phyloP scores from a whole-genome alignment of 805 yeast species.

The Kodamaea leandrae region DNA sequence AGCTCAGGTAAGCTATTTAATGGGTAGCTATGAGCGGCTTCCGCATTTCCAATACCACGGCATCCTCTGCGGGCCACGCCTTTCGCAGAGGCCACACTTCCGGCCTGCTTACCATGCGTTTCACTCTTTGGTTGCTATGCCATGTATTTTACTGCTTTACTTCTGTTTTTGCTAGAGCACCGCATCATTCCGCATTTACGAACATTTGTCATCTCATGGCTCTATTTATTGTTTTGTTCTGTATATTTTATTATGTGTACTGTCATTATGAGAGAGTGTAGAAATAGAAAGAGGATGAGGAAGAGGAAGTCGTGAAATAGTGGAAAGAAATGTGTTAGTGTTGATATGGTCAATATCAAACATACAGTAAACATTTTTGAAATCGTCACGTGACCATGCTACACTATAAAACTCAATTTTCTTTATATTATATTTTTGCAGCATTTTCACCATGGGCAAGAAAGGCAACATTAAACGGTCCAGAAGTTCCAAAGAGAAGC shows the following conservation, averaged over 20 bases:
- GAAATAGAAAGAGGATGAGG: background rate
- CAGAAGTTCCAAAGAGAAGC: background rate
- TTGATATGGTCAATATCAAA: too few relatives aligned
- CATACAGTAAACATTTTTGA: too few relatives aligned
- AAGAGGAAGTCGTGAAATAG: background rate
- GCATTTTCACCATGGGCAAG: too few relatives aligned
- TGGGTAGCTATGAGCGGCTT: too few relatives aligned
- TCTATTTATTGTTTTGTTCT: conserved; percentile 7
- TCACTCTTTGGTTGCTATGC: background rate
- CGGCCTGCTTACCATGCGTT: background rate
- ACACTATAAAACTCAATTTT: background rate
- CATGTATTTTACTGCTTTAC: conserved; percentile 2
- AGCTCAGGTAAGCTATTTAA: too few relatives aligned
- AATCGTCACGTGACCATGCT: too few relatives aligned
- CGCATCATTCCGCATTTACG: conserved; percentile 4
- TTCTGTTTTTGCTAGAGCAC: conserved; percentile 3
- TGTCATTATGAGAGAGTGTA: background rate
- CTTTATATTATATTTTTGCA: background rate
- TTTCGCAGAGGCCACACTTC: background rate
- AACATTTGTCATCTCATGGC: conserved; percentile 5
- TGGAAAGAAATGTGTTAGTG: too few relatives aligned
- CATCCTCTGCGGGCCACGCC: too few relatives aligned
- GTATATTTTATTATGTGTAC: conserved; percentile 3
- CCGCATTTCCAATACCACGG: too few relatives aligned
- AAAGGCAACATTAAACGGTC: background rate